A percentile compares a stretch with the other conserved stretches of the same genome.
Conservation (phyloP, 192 early-diverging fungal species). For the Linnemannia zychae region DNA sequence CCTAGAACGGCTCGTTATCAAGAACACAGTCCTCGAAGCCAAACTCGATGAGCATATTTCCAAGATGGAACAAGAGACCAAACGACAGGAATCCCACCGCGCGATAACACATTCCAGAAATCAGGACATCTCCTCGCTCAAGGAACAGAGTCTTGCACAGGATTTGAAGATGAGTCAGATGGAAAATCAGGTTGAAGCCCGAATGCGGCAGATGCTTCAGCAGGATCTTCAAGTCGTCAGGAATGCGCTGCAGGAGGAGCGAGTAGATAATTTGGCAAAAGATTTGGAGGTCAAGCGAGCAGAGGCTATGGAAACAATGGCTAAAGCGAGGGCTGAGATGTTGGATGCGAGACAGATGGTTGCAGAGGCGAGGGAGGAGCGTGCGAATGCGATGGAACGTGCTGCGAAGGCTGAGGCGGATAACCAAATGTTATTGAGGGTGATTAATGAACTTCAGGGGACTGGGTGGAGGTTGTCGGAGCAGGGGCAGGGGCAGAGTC, state of each 20-base stretch:
- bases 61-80: background rate
- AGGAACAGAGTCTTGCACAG: background rate
- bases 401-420: slow-evolving; percentile 1
- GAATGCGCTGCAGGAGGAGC: background rate
- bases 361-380: background rate
- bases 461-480: background rate
- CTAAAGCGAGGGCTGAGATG: background rate
- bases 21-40: background rate
- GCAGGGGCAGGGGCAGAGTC: background rate
- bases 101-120: background rate
- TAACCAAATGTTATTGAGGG: background rate
- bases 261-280: background rate
- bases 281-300: background rate
- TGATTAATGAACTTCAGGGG: background rate
- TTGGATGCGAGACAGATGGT: background rate
- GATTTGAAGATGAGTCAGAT: background rate
- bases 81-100: background rate
- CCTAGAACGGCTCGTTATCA: background rate
- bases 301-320: background rate
- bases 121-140: background rate
- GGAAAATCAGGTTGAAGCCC: background rate
- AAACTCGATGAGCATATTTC: background rate
- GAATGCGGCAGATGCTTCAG: background rate
- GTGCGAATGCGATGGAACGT: background rate
- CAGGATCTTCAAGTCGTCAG: background rate